Conservation (phyloP, 2,329 filamentous ascomycete genomes). For the Parafenestella ontariensis region DNA sequence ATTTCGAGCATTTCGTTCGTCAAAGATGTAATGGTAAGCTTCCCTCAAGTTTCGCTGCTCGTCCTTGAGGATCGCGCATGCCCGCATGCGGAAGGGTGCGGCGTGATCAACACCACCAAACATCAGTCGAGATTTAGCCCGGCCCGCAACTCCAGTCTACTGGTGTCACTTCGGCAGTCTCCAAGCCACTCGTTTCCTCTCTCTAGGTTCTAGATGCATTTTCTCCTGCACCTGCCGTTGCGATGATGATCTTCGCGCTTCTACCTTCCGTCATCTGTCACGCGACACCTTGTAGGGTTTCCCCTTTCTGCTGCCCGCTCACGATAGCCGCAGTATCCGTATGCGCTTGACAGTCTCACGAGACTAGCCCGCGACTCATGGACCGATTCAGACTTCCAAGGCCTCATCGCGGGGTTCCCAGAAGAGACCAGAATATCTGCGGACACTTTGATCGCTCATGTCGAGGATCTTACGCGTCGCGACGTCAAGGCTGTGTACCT, state of each 20-base stretch:
- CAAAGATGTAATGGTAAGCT: conserved; percentile 79
- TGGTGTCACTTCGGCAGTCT: conserved; percentile 22
- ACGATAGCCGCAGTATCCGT: conserved; percentile 71
- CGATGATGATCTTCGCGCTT: conserved; percentile 24
- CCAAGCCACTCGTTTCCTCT: conserved; percentile 5
- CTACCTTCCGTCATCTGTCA: conserved; percentile 35
- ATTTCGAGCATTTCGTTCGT: conserved; percentile 86
- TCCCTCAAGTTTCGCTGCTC: conserved; percentile 24
- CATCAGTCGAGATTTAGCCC: conserved; percentile 26
- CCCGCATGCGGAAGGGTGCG: conserved; percentile 35
- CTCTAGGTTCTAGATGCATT: conserved; percentile 21
- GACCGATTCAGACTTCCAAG: conserved; percentile 68
- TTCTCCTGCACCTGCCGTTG: conserved; percentile 24
- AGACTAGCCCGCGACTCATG: conserved; percentile 70
- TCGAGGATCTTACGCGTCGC: conserved; percentile 71
- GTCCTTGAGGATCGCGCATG: conserved; percentile 28
- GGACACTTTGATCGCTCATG: conserved; percentile 68
- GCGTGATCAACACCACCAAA: conserved; percentile 35
- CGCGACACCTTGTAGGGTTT: conserved; percentile 29
- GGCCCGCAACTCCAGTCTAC: conserved; percentile 36
- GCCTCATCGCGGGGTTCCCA: conserved; percentile 76
- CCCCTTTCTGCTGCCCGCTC: conserved; percentile 30
- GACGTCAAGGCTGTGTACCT: conserved; percentile 80
- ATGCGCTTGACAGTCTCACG: conserved; percentile 72
- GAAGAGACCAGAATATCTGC: conserved; percentile 66